Evolutionary conservation across 2,329 filamentous ascomycete genomes (phyloP).

Genomic region (Ceratocystis destructans): DNA sequence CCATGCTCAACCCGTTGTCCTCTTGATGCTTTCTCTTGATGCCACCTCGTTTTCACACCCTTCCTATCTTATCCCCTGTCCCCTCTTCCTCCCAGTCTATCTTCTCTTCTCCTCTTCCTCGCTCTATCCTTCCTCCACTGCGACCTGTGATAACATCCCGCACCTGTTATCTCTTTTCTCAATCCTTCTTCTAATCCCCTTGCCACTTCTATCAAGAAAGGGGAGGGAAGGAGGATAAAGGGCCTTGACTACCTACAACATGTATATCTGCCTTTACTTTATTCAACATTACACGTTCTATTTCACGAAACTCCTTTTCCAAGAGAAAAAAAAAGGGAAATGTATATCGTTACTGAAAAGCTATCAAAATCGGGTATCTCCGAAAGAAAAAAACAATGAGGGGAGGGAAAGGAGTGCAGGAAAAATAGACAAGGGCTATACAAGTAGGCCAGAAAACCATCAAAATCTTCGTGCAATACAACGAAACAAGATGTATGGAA

Average conservation of each 20-base stretch:
- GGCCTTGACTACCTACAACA: too few relatives aligned
- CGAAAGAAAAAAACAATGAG: neutral
- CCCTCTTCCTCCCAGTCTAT: neutral
- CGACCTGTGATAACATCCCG: neutral
- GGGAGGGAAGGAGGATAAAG: too few relatives aligned
- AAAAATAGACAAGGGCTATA: neutral
- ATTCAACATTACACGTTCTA: neutral
- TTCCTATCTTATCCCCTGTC: neutral
- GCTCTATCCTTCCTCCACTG: neutral
- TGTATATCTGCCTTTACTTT: neutral
- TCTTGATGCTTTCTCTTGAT: neutral
- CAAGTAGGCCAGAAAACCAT: neutral
- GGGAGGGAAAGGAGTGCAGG: neutral
- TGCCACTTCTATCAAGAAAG: neutral
- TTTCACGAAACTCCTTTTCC: neutral
- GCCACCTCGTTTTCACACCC: too few relatives aligned
- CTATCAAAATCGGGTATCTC: neutral
- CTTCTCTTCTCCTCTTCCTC: neutral
- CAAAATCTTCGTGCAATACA: neutral
- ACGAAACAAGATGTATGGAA: neutral
- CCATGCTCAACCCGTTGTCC: neutral
- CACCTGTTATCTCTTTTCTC: neutral
- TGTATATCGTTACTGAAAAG: neutral
- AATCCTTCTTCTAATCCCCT: neutral
- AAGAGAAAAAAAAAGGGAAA: neutral